Evolutionary conservation across 148 eudicot species (phyloP), one percentile per base, ranked within the genome.

Genomic region (Dysphania ambrosioides): DNA sequence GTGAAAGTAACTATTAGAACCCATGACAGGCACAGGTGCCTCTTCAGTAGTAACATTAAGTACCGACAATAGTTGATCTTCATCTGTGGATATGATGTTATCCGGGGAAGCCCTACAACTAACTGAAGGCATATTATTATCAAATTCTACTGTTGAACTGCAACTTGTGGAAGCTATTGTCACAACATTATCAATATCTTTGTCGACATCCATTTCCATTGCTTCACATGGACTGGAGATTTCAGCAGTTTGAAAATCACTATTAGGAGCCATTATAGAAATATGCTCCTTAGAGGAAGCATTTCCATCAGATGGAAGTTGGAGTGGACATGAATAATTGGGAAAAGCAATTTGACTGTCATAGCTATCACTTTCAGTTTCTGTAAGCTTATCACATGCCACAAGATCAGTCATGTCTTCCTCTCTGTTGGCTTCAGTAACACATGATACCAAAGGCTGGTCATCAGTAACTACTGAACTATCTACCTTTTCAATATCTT

Each of bases 341-440:
- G 61, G 66, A 77, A 62, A 32, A 73, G 58, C 21, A 75, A 47
- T 53, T 42, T 62, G 71, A 57, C 66, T 8, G 71, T 75, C 80
- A 73, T 79, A 63, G 78, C 56, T 60, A 51, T 77, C 77, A 80
- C 65, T 55, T 38, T 32, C 63, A 56, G 72, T 61, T 66, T 79
- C 80, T 32, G 65, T 80, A 72, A 80, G 75, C 57, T 75, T 82
- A 40, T 83, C 81, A 71, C 69, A 77, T 26, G 60, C 38, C 77
- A 64, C 47, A 32, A 70, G 16, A 41, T 64, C 77, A 31, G 40
- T 35, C 65, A 66, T 78, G 38, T 62, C 62, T 68, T 77, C 79
- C 51, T 70, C 77, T 36, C 35, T 57, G 10, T 47, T 66, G n/a
- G 41, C 32, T 47, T 81, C 85, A 70, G 77, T 72, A 42, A 26